Evolutionary conservation across 805 yeast genomes (phyloP), one percentile per base, ranked within the genome.

Genomic region (Scheffersomyces coipomensis): DNA sequence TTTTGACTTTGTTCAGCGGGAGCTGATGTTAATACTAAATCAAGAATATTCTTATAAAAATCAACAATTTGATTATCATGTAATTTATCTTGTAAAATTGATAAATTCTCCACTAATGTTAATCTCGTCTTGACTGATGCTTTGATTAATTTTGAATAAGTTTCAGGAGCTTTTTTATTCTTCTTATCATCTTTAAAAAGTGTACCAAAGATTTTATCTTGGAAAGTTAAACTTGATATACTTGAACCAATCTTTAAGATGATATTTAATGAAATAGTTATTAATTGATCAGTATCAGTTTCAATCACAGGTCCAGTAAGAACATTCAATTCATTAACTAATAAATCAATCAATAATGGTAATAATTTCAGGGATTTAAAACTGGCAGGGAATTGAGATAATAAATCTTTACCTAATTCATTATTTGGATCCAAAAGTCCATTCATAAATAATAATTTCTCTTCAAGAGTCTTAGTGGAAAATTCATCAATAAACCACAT

Each of bases 401-500:
- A 48, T 17, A 69, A 46, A 15, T 47, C 44, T 3, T 35, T 43
- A 10, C 38, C 53, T 13, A 5, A 9, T 27, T 27, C 18, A 10
- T 36, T 33, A 23, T 15, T 44, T 29, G 33, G 42, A 24, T 54
- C 58, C n/a, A 76, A 60, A 38, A 91, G 67, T 1, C 88, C 88
- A 38, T 75, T 75, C 47, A 90, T 68, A 54, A 88, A 88, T 1
- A 79, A 67, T 18, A 76, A 58, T 51, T 83, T 84, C 42, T 91
- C 97, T 13, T 73, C 73, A 5, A 70, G 66, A 2, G 82, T 65
- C 49, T 85, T 83, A 0, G 96, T 85, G 8, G 89, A 79, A 45
- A 87, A 81, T 40, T 86, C 93, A 54, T 91, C 97, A 33, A 91
- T 60, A 49, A 85, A 83, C 58, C 83, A 79, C 68, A 91, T 73